Percentiles rank a stretch among this genome's conserved stretches.
Conservation (phyloP, 495 filamentous ascomycete species). For the Melanomma pulvis-pyrius region DNA sequence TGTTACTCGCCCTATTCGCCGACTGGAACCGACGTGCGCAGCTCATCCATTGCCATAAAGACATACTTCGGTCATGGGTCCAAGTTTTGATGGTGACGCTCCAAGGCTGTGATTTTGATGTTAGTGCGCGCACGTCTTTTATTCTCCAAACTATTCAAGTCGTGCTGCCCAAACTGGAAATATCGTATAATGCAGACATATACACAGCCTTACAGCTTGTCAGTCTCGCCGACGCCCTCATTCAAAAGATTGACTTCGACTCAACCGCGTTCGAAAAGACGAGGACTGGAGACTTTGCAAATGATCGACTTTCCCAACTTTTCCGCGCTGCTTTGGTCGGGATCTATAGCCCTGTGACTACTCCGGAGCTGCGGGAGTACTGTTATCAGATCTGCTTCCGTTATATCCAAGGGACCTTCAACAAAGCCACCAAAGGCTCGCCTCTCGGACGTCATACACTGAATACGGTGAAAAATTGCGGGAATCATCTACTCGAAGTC, state of each 20-base stretch:
- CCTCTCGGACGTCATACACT: slow-evolving; percentile 65
- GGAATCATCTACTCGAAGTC: slow-evolving; percentile 77
- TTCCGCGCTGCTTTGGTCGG: slow-evolving; percentile 81
- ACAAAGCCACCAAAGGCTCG: slow-evolving; percentile 47
- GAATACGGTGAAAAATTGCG: slow-evolving; percentile 73
- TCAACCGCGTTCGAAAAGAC: slow-evolving; percentile 32
- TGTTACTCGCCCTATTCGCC: slow-evolving; percentile 58
- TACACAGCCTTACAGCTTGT: slow-evolving; percentile 73
- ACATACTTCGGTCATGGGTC: slow-evolving; percentile 75
- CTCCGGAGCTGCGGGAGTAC: slow-evolving; percentile 70
- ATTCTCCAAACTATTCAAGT: slow-evolving; percentile 82
- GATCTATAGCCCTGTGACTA: slow-evolving; percentile 70
- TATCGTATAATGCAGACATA: slow-evolving; percentile 64
- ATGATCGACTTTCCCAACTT: slow-evolving; percentile 86
- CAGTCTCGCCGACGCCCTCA: slow-evolving; percentile 71
- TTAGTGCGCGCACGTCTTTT: slow-evolving; percentile 67
- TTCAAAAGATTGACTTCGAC: slow-evolving; percentile 69
- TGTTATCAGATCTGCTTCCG: slow-evolving; percentile 88
- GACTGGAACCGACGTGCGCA: slow-evolving; percentile 66
- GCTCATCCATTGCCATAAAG: slow-evolving; percentile 60
- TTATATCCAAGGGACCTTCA: slow-evolving; percentile 75
- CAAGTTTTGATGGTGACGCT: slow-evolving; percentile 79
- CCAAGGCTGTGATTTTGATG: slow-evolving; percentile 72
- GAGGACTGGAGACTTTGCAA: slow-evolving; percentile 67
- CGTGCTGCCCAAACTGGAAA: slow-evolving; percentile 82